Evolutionary conservation across 768 basidiomycete genomes (phyloP), one percentile per base, ranked within the genome.

Genomic region (Phallus indusiatus): DNA sequence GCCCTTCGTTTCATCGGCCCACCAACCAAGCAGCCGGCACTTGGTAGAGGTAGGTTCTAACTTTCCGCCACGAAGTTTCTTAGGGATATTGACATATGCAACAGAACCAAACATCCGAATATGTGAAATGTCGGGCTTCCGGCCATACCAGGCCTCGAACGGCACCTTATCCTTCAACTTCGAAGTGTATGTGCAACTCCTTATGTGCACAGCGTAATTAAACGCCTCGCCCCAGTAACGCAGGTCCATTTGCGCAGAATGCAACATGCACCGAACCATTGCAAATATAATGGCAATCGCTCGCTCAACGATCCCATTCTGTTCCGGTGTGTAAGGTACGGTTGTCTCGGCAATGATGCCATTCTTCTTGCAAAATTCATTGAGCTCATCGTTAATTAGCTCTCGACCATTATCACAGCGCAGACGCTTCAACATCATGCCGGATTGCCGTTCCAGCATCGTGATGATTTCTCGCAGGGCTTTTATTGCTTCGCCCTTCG

Each of bases 381-480:
- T 47, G 16, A 68, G 54, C 16, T 50, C 47, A 1, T 54, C 36
- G 28, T 66, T 67, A 1, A 67, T 52, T 21, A 64, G 65, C 52
- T 71, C 69, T 4, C 47, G 62, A 1, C 68, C 68, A 52, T 67
- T 69, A 47, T 71, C 69, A 1, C 56, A 56, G 2, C 66, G 20
- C 16, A 70, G 59, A 1, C 18, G 46, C 17, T 53, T 57, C 1
- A 65, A 48, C 21, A 59, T 64, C 35, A n/a, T 22, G 0, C 63
- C 63, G n/a, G 64, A 62, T 36, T 66, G 60, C 9, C 36, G 24
- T 57, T 69, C 61, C 22, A 67, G 5, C 37, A 59, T 55, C 18
- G 50, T 62, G 54, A 33, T 51, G 24, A 61, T 59, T 47, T 55
- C 47, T 59, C 22, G 61, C 42, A 62, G 61, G 56, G n/a, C 50